Evolutionary conservation across 2,329 filamentous ascomycete genomes (phyloP).

Genomic region (Fusarium pseudonygamai): DNA sequence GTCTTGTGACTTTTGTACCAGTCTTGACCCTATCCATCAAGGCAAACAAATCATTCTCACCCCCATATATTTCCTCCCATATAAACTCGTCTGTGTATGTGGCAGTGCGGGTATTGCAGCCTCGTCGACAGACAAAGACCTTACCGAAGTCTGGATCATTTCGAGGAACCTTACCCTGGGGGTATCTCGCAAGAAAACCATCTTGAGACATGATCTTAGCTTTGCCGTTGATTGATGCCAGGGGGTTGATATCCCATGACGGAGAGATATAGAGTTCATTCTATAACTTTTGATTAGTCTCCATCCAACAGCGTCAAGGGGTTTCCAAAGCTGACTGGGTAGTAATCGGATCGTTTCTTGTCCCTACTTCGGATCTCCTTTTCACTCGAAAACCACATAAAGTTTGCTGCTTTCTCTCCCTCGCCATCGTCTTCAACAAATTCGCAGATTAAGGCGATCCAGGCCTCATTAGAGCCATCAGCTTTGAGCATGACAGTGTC

Average conservation of each 20-base stretch:
- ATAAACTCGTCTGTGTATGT: constrained; percentile 91
- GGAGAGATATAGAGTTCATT: constrained; percentile 94
- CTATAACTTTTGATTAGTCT: constrained; percentile 48
- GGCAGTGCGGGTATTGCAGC: constrained; percentile 87
- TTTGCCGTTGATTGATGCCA: constrained; percentile 90
- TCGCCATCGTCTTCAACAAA: constrained; percentile 78
- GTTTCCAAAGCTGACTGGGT: constrained; percentile 62
- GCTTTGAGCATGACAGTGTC: constrained; percentile 89
- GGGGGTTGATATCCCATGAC: constrained; percentile 85
- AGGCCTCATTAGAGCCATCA: constrained; percentile 85
- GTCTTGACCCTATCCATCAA: constrained; percentile 74
- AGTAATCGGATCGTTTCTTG: constrained; percentile 82
- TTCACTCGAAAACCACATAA: constrained; percentile 96
- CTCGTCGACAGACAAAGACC: constrained; percentile 88
- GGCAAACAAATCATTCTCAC: constrained; percentile 69
- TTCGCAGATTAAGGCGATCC: constrained; percentile 88
- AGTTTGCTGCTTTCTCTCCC: constrained; percentile 78
- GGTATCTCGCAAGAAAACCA: constrained; percentile 74
- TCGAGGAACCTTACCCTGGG: constrained; percentile 77
- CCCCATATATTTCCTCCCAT: constrained; percentile 86
- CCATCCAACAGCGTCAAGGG: background rate
- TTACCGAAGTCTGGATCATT: constrained; percentile 81
- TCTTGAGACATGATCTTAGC: constrained; percentile 80
- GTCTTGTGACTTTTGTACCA: constrained; percentile 74
- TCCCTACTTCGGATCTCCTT: constrained; percentile 86